Evolutionary conservation across 2,329 filamentous ascomycete species (phyloP), one percentile per base, ranked within the genome.

Genomic region (Fusarium camptoceras): DNA sequence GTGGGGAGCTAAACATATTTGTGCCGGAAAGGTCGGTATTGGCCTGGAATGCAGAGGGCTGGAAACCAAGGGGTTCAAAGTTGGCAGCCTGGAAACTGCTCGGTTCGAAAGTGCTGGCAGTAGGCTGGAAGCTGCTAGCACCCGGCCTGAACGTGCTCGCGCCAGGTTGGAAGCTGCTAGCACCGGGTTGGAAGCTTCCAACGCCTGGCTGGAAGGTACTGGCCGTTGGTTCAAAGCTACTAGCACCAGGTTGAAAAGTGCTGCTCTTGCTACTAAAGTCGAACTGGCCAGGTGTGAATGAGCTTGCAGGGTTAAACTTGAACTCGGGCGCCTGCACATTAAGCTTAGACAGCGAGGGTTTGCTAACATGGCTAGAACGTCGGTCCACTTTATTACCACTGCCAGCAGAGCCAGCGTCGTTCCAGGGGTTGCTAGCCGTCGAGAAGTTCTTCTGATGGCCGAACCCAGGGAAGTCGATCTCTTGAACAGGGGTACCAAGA

Each of bases 291-390:
- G 73, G 71, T 7, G 70, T 75, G 25, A 74, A 74, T 31, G 63
- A 73, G 73, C 78, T 86, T 14, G 71, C 78, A 6, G 87, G 87
- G 66, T 88, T 88, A 80, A 95, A 95, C 73, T 91, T 93, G 84
- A 98, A 98, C 76, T 96, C 93, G 48, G 94, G 92, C 0, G 95
- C 95, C 67, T 91, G 89, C 30, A 97, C 94, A 74, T 98, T 98
- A 73, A 98, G 87, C 72, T 91, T 94, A 1, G 94, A 93, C 44
- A 90, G 80, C 1, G 89, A 94, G 5, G 89, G 84, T 73, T 91
- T 93, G 76, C 90, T 91, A 20, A 84, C 86, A 75, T 94, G 92
- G 14, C 84, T 81, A 18, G 80, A 82, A 44, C 82, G 81, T 30
- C 81, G 76, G 24, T 78, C 74, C 27, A 78, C 73, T 71, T 79